Base-by-base conservation (phyloP, 352 stramenopile species). In the Phytophthora capsici region DNA sequence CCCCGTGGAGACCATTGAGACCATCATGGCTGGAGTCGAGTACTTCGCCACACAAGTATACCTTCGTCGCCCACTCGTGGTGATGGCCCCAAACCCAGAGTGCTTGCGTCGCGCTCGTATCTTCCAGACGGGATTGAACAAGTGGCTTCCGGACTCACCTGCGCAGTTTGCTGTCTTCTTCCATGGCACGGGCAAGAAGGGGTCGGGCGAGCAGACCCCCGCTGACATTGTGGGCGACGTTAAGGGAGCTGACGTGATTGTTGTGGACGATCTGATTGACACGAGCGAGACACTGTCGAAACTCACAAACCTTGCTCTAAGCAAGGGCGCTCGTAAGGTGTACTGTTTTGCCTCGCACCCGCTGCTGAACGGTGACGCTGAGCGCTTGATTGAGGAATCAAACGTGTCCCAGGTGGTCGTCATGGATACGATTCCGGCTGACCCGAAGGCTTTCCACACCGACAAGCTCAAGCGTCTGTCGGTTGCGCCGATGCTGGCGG, bases 221-320 rank as follows among this genome's bases (percentile, higher is more conserved):
- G 79, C 85, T 1, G 85, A 96, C 51, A 92, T 98, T 49, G 84
- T 98, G 16, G 91, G 91, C 16, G 88, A 98, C 40, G 82, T 98
- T 17, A 82, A 92, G 25, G 91, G 88, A 22, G 82, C 84, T 25
- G 90, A 97, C 58, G 88, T 96, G 37, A 95, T 98, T 63, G 85
- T 98, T 36, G 90, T 98, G 23, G 93, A 98, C 67, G 92, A 98
- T 69, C 77, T 98, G 51, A 84, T 98, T 38, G 91, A 97, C 71
- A 97, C 85, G 57, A 90, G 74, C 41, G 77, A 81, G 55, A 96
- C 89, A 26, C 72, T 98, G 14, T 74, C 75, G 44, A 92, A 93
- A 60, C 76, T 95, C n/a, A 90, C 84, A 19, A 84, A 90, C 59
- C 73, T 96, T 46, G 74, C 92, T 16, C 85, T 93, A 49, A 77